Evolutionary conservation across 352 stramenopile genomes (phyloP).

Genomic region (Paralagenidium karlingii): DNA sequence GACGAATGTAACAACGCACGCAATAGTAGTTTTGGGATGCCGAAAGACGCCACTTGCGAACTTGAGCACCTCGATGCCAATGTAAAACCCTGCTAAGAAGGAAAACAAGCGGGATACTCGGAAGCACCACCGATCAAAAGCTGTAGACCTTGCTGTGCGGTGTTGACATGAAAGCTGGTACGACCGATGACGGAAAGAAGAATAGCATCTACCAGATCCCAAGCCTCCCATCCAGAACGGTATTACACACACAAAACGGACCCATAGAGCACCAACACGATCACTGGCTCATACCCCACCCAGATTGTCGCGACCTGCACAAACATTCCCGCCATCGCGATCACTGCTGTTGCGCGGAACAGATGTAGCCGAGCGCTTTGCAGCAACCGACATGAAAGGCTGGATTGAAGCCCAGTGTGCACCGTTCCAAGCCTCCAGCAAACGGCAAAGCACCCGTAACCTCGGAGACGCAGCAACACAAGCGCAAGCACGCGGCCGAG

Average conservation of each 20-base stretch:
- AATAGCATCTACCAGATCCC: no score
- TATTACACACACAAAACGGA: slow-evolving; percentile 9
- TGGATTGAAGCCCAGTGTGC: slow-evolving; percentile 17
- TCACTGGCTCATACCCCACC: slow-evolving; percentile 6
- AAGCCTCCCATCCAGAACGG: no score
- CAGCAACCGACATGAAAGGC: slow-evolving; percentile 18
- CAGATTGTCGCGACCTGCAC: slow-evolving; percentile 4
- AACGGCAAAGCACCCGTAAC: slow-evolving; percentile 18
- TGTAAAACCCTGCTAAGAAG: no score
- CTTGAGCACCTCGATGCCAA: no score
- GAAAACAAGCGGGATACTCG: no score
- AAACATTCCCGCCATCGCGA: slow-evolving; percentile 14
- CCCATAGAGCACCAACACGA: slow-evolving; percentile 13
- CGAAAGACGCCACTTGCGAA: no score
- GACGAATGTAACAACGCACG: no score
- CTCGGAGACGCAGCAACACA: slow-evolving; percentile 17
- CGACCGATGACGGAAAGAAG: no score
- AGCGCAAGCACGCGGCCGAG: slow-evolving; percentile 13
- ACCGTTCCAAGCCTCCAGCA: slow-evolving; percentile 14
- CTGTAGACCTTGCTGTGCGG: slow-evolving; percentile 7
- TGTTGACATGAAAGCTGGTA: no score
- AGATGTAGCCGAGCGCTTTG: slow-evolving; percentile 20
- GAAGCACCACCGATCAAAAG: no score
- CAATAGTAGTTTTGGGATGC: no score
- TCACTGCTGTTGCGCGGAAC: slow-evolving; percentile 11